A percentile compares a stretch with the other conserved stretches of the same genome.
phyloP scores from a whole-genome alignment of 768 basidiomycete genomes.

The Leucocoprinus birnbaumii region DNA sequence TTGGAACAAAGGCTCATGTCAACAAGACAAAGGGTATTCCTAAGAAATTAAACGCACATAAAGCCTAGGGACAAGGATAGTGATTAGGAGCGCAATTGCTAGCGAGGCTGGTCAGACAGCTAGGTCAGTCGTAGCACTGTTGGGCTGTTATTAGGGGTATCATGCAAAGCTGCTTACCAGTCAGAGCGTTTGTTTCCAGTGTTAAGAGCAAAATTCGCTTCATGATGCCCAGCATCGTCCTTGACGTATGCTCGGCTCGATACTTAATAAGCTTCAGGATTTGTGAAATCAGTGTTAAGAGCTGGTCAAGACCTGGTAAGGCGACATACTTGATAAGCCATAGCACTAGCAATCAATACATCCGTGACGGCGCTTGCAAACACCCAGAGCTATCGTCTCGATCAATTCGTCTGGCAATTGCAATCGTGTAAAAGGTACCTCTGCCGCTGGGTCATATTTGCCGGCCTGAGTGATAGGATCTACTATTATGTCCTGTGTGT shows the following conservation, averaged over 20 bases:
- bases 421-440: too few species aligned
- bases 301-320: too few species aligned
- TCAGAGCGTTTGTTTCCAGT: conserved; percentile 1
- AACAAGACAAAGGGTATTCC: background rate
- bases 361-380: too few species aligned
- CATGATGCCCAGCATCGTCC: background rate
- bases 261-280: background rate
- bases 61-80: background rate
- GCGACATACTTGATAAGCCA: background rate
- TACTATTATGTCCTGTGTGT: too few species aligned
- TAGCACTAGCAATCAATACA: background rate
- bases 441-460: too few species aligned
- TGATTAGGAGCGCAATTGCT: background rate
- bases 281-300: too few species aligned
- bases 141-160: too few species aligned
- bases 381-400: too few species aligned
- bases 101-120: background rate
- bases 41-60: background rate
- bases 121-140: too few species aligned
- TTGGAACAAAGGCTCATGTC: too few species aligned
- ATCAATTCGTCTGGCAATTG: too few species aligned
- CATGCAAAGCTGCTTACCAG: background rate
- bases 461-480: too few species aligned
- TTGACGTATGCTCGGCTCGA: background rate
- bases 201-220: background rate